A percentile compares a stretch with the other conserved stretches of the same genome.
Evolutionary conservation across 2,329 filamentous ascomycete species (phyloP).

Genomic region (Penicillium sp.): DNA sequence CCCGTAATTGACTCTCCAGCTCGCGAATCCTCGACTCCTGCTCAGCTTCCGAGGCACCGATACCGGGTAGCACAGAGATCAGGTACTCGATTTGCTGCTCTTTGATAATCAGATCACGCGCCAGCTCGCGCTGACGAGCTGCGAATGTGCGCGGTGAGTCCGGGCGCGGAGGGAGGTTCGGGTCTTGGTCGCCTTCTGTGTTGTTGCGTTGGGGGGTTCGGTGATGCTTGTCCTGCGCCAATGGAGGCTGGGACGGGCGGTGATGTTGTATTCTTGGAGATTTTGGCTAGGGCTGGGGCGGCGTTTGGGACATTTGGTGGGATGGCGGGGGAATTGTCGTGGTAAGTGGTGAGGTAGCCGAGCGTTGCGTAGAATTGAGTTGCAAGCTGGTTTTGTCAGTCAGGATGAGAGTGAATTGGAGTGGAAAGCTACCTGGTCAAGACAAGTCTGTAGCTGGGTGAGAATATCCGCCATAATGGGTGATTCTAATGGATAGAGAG

Average conservation of each 20-base stretch:
- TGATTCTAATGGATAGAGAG: not conserved
- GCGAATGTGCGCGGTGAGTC: conserved; percentile 42
- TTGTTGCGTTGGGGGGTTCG: conserved; percentile 21
- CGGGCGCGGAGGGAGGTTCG: conserved; percentile 34
- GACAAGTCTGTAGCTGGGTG: conserved; percentile 48
- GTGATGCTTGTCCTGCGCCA: conserved; percentile 17
- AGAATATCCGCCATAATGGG: conserved; percentile 44
- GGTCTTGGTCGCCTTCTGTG: conserved; percentile 23
- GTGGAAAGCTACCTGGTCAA: conserved; percentile 41
- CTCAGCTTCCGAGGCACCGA: conserved; percentile 42
- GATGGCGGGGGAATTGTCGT: conserved; percentile 40
- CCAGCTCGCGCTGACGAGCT: conserved; percentile 43
- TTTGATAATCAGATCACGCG: conserved; percentile 47
- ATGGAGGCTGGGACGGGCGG: conserved; percentile 32
- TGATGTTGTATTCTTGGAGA: conserved; percentile 38
- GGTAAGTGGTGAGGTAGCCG: conserved; percentile 46
- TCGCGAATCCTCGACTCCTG: conserved; percentile 42
- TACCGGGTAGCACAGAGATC: conserved; percentile 44
- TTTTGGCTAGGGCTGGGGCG: conserved; percentile 38
- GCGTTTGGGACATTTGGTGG: conserved; percentile 29
- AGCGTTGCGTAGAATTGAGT: conserved; percentile 50
- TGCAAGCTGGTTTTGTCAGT: conserved; percentile 36
- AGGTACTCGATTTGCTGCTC: conserved; percentile 49
- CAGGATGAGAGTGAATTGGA: not conserved
- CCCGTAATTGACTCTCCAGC: conserved; percentile 42